Evolutionary conservation across 176 grass and related monocot species (phyloP).

Genomic region (Aegilops umbellulata): DNA sequence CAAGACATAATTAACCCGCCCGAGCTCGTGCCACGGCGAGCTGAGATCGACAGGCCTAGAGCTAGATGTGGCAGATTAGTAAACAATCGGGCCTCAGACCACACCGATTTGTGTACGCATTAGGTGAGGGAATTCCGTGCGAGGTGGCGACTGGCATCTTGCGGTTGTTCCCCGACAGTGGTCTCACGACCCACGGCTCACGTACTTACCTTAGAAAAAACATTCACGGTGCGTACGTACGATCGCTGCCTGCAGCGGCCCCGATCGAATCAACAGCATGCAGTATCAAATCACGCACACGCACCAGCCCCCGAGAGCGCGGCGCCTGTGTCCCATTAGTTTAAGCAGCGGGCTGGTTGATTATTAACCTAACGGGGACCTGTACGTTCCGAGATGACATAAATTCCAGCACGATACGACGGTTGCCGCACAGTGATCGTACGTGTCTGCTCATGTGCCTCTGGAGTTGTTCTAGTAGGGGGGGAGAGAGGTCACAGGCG

Average conservation of each 20-base stretch:
- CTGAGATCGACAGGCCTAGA: conserved; percentile 4
- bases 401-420: conserved; percentile 57
- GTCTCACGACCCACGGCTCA: conserved; percentile 37
- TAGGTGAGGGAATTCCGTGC: conserved; percentile 65
- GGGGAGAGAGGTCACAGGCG: conserved; percentile 17
- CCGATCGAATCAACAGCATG: conserved; percentile 31
- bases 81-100: not conserved
- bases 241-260: not conserved
- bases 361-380: not conserved
- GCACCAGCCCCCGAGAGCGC: conserved; percentile 8
- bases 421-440: conserved; percentile 29
- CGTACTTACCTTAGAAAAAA: conserved; percentile 31
- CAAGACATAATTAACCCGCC: conserved; percentile 23
- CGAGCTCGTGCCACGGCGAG: not conserved
- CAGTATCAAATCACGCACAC: conserved; percentile 38
- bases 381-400: conserved; percentile 39
- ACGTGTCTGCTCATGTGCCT: not conserved
- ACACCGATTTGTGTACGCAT: conserved; percentile 2
- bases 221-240: not conserved
- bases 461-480: not conserved
- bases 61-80: conserved; percentile 11
- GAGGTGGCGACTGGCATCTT: conserved; percentile 31
- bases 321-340: not conserved
- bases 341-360: conserved; percentile 26
- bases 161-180: conserved; percentile 49